Evolutionary conservation across 2,329 filamentous ascomycete genomes (phyloP).

Genomic region (Talaromyces sp.): DNA sequence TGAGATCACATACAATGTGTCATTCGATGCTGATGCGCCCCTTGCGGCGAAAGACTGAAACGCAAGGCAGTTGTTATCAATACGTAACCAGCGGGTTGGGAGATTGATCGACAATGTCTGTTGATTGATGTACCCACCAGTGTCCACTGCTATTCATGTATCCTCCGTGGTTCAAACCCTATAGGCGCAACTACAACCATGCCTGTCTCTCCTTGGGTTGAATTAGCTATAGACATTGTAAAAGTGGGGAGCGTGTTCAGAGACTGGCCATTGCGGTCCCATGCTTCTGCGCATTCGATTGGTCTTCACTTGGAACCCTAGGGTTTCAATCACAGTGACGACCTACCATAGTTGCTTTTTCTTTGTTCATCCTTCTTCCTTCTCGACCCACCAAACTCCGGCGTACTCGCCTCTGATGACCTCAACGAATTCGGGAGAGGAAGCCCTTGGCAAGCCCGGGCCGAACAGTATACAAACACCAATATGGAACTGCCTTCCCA

Average conservation of each 20-base stretch:
- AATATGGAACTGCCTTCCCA: background rate
- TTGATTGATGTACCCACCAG: background rate
- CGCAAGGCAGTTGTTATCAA: background rate
- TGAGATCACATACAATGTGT: background rate
- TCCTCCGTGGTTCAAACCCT: background rate
- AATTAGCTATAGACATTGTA: background rate
- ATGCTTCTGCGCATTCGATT: background rate
- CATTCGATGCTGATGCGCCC: background rate
- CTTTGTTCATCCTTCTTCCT: background rate
- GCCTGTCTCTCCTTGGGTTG: background rate
- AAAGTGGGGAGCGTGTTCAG: background rate
- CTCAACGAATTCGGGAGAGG: background rate
- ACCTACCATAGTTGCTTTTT: background rate
- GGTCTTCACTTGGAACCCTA: too few species aligned
- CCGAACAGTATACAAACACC: background rate
- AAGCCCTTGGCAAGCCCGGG: background rate
- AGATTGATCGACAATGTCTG: background rate
- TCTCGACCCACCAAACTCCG: background rate
- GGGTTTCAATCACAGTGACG: too few species aligned
- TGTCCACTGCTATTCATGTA: background rate
- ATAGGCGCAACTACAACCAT: background rate
- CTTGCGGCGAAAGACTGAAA: background rate
- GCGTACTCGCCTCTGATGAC: background rate
- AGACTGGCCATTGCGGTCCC: background rate
- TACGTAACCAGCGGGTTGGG: background rate